Evolutionary conservation across 2,329 filamentous ascomycete genomes (phyloP).

Genomic region (Alternaria ventricosa): DNA sequence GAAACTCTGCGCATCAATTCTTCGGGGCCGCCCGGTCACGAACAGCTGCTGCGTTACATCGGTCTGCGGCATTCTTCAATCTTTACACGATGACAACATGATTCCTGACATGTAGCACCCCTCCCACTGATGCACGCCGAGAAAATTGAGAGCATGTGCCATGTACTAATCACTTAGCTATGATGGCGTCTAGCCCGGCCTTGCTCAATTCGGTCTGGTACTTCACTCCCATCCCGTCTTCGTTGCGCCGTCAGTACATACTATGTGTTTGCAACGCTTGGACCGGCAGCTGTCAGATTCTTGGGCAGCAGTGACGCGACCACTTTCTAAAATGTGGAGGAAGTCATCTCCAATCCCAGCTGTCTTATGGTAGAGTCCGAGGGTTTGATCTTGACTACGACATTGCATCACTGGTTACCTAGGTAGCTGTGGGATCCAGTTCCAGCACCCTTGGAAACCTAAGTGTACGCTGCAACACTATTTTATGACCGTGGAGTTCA

Average conservation of each 20-base stretch:
- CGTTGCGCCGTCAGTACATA: slow-evolving; percentile 3
- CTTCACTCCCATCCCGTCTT: not conserved
- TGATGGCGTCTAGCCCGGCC: not conserved
- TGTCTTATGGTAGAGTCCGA: not conserved
- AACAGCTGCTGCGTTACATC: slow-evolving; percentile 3
- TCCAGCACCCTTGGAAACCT: not conserved
- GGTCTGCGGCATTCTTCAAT: slow-evolving; percentile 12
- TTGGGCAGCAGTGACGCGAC: not conserved
- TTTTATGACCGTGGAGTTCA: not conserved
- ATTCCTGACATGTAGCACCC: slow-evolving; percentile 4
- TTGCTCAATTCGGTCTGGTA: not conserved
- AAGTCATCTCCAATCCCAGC: not conserved
- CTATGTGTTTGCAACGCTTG: not conserved
- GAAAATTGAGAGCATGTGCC: not conserved
- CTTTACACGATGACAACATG: slow-evolving; percentile 1
- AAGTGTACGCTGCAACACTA: not conserved
- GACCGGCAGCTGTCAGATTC: not conserved
- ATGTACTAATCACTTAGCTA: not conserved
- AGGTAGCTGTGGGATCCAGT: not conserved
- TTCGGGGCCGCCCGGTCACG: slow-evolving; percentile 1
- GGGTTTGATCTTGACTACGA: not conserved
- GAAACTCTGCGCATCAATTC: not conserved
- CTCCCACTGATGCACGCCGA: not conserved
- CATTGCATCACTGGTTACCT: not conserved
- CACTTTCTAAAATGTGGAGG: slow-evolving; percentile 7